A percentile compares a stretch with the other conserved stretches of the same genome.
Conservation (phyloP, 768 basidiomycete genomes). For the Sistotremastrum niveocremeum region DNA sequence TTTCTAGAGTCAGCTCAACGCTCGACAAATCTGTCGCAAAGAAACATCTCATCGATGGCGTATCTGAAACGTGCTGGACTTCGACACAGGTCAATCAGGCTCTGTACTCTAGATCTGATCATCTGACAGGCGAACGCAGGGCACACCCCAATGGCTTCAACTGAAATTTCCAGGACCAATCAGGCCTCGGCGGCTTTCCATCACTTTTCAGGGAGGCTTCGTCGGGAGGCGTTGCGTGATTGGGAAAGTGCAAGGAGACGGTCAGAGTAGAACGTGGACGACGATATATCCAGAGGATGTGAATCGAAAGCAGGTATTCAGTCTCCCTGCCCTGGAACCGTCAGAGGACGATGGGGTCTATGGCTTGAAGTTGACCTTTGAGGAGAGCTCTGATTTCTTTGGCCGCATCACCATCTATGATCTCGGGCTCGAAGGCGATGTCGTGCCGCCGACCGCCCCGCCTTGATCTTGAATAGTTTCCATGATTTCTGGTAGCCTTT, state of each 20-base stretch:
- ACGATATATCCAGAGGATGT: conserved; percentile 69
- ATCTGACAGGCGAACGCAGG: conserved; percentile 28
- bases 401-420: conserved; percentile 70
- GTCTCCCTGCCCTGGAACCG: conserved; percentile 21
- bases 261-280: conserved; percentile 35
- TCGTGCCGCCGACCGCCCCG: background rate
- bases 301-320: conserved; percentile 59
- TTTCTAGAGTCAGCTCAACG: conserved; percentile 61
- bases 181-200: conserved; percentile 36
- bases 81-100: conserved; percentile 49
- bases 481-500: too few relatives aligned
- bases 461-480: background rate
- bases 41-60: conserved; percentile 55
- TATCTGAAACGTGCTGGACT: conserved; percentile 74
- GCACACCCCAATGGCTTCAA: conserved; percentile 64
- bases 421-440: conserved; percentile 23
- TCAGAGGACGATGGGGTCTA: conserved; percentile 21
- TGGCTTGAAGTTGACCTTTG: conserved; percentile 55
- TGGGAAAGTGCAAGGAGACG: conserved; percentile 14
- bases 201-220: conserved; percentile 83
- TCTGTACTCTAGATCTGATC: conserved; percentile 2
- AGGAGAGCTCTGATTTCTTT: conserved; percentile 76
- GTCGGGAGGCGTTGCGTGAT: conserved; percentile 56
- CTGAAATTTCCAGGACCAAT: conserved; percentile 41
- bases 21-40: conserved; percentile 63